Base-by-base conservation (phyloP, 257 asterid species). In the Capsicum pubescens region DNA sequence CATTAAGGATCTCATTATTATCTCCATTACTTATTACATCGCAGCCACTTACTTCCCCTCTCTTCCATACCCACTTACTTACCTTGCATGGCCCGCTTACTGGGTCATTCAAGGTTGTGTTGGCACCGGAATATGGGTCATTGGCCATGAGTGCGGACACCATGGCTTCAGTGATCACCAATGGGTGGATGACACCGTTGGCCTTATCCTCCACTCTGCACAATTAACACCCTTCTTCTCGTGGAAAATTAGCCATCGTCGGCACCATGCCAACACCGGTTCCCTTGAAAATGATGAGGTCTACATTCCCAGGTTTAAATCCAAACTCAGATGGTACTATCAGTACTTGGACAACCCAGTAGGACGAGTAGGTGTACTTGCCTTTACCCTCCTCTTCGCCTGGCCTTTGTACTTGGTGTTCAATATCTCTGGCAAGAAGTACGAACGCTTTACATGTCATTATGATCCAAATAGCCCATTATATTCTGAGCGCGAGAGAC, bases 331-430 rank as follows among this genome's bases (percentile, higher is more conserved):
- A 64, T 64, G 71, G 71, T 64, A 64, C 44, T 64, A 64, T 0
- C 32, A 64, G 26, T 64, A 64, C 71, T 64, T 64, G 71, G 26
- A 26, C 71, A 64, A 64, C 26, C 71, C 71, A 32, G 3, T 64
- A 64, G 71, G 71, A 6, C 9, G 71, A 64, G 44, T 64, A 64
- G 3, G 12, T 2, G 71, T 64, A 26, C 71, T 61, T 61, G 36
- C 39, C 39, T 61, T 61, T 14, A 61, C 68, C 6, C 68, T 61
- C 39, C 21, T 36, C 6, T 64, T 26, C 26, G 71, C 71, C 9
- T 64, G 71, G 71, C 71, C 71, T 64, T 64, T 64, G 2, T 64
- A 64, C 44, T 64, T 64, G 71, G 5, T 64, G 9, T 64, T 64
- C 44, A 64, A 64, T 26, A 64, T 64, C 44, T 64, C 71, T 0